These are phyloP conservation scores for Lithohypha guttulata DNA, from an alignment of 2,329 filamentous ascomycete genomes.

Conservation along the genomic window DNA sequence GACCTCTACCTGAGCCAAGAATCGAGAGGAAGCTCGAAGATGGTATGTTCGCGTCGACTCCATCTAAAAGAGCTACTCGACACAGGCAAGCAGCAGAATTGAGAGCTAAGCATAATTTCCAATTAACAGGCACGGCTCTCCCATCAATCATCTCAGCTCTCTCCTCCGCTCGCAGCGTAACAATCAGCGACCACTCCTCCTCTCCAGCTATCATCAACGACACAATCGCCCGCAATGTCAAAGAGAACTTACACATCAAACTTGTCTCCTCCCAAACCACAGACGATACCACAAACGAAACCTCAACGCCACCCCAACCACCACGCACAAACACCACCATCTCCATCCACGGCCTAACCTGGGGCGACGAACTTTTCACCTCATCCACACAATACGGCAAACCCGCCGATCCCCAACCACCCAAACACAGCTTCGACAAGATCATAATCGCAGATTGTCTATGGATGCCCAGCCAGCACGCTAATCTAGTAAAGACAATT, in stretches of 20 bases:
- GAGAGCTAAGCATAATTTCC: too few relatives aligned
- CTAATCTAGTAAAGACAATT: conserved; percentile 45
- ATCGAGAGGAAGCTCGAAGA: too few relatives aligned
- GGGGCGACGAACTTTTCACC: conserved; percentile 14
- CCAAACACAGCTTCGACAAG: conserved; percentile 40
- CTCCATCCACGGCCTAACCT: conserved; percentile 14
- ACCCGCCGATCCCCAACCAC: conserved; percentile 13
- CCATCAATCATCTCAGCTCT: conserved; percentile 31
- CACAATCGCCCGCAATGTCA: conserved; percentile 19
- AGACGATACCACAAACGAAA: background rate
- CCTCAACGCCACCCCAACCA: conserved; percentile 18
- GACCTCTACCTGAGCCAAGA: background rate
- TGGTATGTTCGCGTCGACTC: too few relatives aligned
- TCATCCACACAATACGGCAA: conserved; percentile 12
- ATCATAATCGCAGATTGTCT: conserved; percentile 52
- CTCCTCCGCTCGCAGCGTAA: conserved; percentile 30
- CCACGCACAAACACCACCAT: conserved; percentile 1
- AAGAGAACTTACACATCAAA: conserved; percentile 1
- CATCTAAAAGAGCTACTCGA: too few relatives aligned
- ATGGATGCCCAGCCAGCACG: conserved; percentile 49
- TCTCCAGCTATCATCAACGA: conserved; percentile 28
- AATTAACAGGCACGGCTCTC: conserved; percentile 32
- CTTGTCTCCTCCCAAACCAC: background rate
- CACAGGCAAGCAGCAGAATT: too few relatives aligned
- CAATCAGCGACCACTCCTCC: conserved; percentile 42